Base-by-base conservation (phyloP, 371 early-diverging fungal genomes). In the Apophysomyces variabilis region DNA sequence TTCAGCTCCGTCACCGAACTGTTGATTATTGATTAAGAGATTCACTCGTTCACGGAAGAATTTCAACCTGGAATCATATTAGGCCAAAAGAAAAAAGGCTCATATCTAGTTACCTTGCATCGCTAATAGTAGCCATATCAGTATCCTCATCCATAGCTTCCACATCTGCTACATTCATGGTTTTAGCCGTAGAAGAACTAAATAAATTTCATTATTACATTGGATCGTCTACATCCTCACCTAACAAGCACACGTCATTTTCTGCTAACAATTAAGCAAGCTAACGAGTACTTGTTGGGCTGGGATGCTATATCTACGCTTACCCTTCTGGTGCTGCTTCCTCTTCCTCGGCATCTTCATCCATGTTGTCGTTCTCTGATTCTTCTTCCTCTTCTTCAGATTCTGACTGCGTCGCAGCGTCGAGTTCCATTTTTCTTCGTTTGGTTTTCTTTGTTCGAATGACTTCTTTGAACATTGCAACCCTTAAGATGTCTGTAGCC, bases 381-480 rank as follows among this genome's bases (percentile, higher is more conserved):
- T 77, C 74, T 14, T 81, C 80, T 18, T 77, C 80, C 44, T 72
- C 81, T 41, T 80, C 84, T 4, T 75, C 78, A 11, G 70, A 66
- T 13, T 71, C 74, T 4, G 72, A 66, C 26, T 72, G 75, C 37
- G 66, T 69, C 38, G 65, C 74, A 37, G 64, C 68, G 46, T 69
- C 72, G 32, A 39, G 67, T 14, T 21, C 54, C 64, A 67, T 66
- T 72, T 80, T 83, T 65, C 87, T 76, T 62, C 85, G 79, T 69
- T 85, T 87, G 3, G 68, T 65, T 70, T 90, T 90, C 71, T 76
- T 79, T 38, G 73, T 68, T 3, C 71, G 67, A 35, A 87, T 72
- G 11, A 92, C 89, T 73, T 97, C 96, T 76, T 96, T 95, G 80
- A 95, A 98, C 75, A 98, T 81, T 11, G 96, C 96, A 82, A 91